Conservation (phyloP, 2,329 filamentous ascomycete genomes). For the Pseudogymnoascus sp. region DNA sequence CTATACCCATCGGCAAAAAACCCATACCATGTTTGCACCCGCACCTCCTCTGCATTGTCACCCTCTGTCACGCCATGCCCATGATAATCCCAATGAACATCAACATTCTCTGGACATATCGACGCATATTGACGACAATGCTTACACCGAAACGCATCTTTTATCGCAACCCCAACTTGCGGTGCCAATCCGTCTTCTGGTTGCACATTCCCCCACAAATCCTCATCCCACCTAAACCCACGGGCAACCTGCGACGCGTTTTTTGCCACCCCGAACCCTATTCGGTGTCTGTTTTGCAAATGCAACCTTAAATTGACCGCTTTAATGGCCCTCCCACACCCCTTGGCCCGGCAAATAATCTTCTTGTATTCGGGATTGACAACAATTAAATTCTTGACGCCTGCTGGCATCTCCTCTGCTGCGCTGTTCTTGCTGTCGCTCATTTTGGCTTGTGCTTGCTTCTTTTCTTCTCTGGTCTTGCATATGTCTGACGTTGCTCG, state of each 20-base stretch:
- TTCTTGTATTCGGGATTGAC: not conserved
- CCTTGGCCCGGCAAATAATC: not conserved
- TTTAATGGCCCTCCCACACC: not conserved
- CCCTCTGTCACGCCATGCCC: too few relatives aligned
- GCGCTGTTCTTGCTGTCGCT: not conserved
- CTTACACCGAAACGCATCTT: too few relatives aligned
- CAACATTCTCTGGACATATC: too few relatives aligned
- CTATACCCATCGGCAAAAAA: too few relatives aligned
- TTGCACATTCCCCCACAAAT: not conserved
- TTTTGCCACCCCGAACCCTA: not conserved
- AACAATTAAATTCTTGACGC: not conserved
- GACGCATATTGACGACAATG: too few relatives aligned
- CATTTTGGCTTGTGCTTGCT: not conserved
- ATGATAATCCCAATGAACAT: too few relatives aligned
- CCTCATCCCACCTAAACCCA: not conserved
- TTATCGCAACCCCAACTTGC: not conserved
- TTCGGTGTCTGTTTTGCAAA: not conserved
- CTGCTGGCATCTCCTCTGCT: not conserved
- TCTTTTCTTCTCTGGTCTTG: not conserved
- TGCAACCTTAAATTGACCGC: not conserved
- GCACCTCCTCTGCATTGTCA: too few relatives aligned
- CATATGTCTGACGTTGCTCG: not conserved
- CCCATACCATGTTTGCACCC: too few relatives aligned
- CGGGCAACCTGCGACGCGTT: not conserved
- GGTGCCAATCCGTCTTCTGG: not conserved